These are phyloP conservation scores for Globisporangium nunn DNA, from an alignment of 352 stramenopile genomes.

Conservation along the genomic window DNA sequence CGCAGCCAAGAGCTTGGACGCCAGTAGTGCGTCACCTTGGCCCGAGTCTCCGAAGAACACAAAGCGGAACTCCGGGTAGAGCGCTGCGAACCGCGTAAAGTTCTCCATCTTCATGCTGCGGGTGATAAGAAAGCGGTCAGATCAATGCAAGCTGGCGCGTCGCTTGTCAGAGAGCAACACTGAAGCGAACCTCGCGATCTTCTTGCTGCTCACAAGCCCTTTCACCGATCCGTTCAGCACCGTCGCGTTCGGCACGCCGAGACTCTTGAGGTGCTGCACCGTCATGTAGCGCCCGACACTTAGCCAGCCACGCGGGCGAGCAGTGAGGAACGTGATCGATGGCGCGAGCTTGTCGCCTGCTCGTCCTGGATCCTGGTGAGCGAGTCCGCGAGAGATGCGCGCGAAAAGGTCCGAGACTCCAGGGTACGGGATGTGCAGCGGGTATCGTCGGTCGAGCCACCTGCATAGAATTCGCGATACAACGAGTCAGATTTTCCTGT, in stretches of 20 bases:
- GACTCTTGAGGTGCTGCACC: constrained; percentile 67
- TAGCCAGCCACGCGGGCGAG: constrained; percentile 70
- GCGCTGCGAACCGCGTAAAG: constrained; percentile 63
- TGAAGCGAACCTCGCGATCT: constrained; percentile 47
- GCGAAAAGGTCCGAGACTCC: constrained; percentile 68
- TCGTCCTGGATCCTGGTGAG: constrained; percentile 20
- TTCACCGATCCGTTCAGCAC: constrained; percentile 76
- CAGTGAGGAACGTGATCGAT: constrained; percentile 79
- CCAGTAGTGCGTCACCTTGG: constrained; percentile 69
- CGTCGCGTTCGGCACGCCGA: constrained; percentile 66
- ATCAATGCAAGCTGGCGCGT: background rate
- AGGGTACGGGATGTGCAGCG: constrained; percentile 71
- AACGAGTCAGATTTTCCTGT: no score
- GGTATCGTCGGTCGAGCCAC: constrained; percentile 68
- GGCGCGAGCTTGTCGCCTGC: constrained; percentile 23
- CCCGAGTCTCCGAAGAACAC: constrained; percentile 83
- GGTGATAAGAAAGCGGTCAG: background rate
- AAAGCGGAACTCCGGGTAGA: constrained; percentile 84
- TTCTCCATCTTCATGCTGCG: constrained; percentile 72
- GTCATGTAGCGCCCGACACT: constrained; percentile 76
- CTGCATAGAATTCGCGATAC: background rate
- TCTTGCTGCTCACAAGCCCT: constrained; percentile 76
- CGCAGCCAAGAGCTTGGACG: constrained; percentile 45
- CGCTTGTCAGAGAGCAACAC: no score
- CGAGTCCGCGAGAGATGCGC: constrained; percentile 50